These are phyloP conservation scores for Colletotrichum tropicicola DNA, from an alignment of 2,329 filamentous ascomycete species.

Conservation along the genomic window DNA sequence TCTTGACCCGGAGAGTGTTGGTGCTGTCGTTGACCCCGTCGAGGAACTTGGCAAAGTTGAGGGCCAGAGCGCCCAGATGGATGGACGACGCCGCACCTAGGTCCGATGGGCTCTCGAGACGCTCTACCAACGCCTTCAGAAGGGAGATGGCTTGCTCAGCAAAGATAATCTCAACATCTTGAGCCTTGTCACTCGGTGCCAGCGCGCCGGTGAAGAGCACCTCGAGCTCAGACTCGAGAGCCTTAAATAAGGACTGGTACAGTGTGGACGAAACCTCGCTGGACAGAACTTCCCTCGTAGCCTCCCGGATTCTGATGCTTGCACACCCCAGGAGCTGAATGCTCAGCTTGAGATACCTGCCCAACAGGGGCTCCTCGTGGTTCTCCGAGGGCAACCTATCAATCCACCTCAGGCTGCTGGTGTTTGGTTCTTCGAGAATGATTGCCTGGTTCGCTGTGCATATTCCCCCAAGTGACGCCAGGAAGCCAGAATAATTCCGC, in stretches of 20 bases:
- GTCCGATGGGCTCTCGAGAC: constrained; percentile 70
- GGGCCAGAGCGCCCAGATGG: constrained; percentile 69
- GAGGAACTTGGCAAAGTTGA: constrained; percentile 74
- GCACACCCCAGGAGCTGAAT: constrained; percentile 72
- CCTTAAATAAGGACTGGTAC: constrained; percentile 70
- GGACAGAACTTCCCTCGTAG: constrained; percentile 72
- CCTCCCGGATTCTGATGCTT: constrained; percentile 72
- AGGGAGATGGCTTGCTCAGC: constrained; percentile 74
- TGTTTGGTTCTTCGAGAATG: constrained; percentile 64
- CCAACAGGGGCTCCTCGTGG: constrained; percentile 68
- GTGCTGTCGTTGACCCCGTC: constrained; percentile 65
- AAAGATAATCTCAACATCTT: constrained; percentile 71
- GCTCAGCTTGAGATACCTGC: constrained; percentile 68
- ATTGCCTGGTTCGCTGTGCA: constrained; percentile 69
- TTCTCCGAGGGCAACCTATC: constrained; percentile 67
- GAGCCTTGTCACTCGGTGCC: constrained; percentile 59
- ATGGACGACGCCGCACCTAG: constrained; percentile 69
- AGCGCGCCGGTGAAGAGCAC: constrained; percentile 67
- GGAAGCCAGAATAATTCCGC: constrained; percentile 75
- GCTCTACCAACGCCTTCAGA: constrained; percentile 70
- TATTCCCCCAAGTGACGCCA: constrained; percentile 72
- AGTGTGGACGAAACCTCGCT: constrained; percentile 70
- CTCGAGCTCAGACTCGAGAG: constrained; percentile 72
- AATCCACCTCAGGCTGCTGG: constrained; percentile 70
- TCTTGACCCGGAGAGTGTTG: constrained; percentile 70